Percentiles rank a stretch among this genome's conserved stretches.
phyloP scores from a whole-genome alignment of 345 rosid genomes.

The Gynandropsis gynandra region DNA sequence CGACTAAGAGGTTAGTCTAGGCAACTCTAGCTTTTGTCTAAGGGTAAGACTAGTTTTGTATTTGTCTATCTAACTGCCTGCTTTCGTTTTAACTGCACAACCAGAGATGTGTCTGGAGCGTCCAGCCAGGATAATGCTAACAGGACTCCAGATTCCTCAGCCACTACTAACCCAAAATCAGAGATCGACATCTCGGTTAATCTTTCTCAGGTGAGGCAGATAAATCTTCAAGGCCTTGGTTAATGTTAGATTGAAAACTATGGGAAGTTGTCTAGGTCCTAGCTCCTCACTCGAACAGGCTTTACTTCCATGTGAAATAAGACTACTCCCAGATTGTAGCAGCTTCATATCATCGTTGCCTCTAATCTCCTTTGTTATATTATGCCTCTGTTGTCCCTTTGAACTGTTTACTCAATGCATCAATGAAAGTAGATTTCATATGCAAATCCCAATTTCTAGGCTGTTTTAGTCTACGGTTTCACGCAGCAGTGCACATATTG shows the following conservation, averaged over 20 bases:
- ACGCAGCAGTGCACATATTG: background rate
- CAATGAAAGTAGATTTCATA: background rate
- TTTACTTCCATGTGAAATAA: background rate
- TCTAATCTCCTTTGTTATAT: no score
- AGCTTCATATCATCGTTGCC: background rate
- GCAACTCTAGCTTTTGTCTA: constrained; percentile 8
- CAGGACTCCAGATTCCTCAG: constrained; percentile 58
- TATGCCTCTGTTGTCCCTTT: no score
- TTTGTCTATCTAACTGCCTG: constrained; percentile 8
- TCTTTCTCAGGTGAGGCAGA: constrained; percentile 52
- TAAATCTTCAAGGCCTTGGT: constrained; percentile 5
- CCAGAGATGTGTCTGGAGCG: constrained; percentile 50
- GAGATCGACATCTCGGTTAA: constrained; percentile 43
- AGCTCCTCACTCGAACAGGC: background rate
- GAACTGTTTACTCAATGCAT: background rate
- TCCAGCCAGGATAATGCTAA: constrained; percentile 50
- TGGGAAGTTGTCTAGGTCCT: constrained; percentile 5
- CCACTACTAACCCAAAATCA: constrained; percentile 41
- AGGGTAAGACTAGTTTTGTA: background rate
- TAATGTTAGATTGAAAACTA: constrained; percentile 1
- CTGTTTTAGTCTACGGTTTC: background rate
- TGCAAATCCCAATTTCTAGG: no score
- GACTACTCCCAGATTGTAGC: background rate
- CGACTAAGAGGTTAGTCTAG: constrained; percentile 43
- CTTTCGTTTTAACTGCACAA: constrained; percentile 22